Evolutionary conservation across 1,284 basidiomycete species (phyloP).

Genomic region (Pyrrhoderma lamaoense): DNA sequence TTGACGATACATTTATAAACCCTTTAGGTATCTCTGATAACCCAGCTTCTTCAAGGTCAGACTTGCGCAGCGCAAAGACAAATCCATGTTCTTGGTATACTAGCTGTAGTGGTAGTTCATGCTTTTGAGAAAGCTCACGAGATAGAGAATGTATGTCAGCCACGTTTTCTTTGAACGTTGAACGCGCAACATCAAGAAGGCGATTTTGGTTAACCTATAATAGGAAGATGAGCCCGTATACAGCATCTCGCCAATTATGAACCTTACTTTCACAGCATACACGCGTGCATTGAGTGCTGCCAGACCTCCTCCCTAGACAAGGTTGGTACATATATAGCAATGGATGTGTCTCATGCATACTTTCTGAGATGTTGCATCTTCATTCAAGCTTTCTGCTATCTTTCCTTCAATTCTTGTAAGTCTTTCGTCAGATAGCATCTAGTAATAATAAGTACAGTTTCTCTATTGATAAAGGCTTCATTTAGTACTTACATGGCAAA

Average conservation of each 20-base stretch:
- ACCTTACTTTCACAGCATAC: conserved; percentile 70
- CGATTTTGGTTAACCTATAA: conserved; percentile 66
- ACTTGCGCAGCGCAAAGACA: conserved; percentile 61
- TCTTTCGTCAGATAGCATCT: conserved; percentile 71
- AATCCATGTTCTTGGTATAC: conserved; percentile 69
- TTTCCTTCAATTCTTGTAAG: conserved; percentile 54
- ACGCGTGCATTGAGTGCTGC: conserved; percentile 65
- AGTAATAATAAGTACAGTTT: conserved; percentile 4
- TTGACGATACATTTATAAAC: conserved; percentile 61
- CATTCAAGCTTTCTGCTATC: conserved; percentile 63
- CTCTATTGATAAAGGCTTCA: background rate
- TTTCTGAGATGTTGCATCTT: conserved; percentile 54
- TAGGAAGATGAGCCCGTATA: too few relatives aligned
- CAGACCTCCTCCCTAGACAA: conserved; percentile 49
- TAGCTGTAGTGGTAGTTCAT: conserved; percentile 56
- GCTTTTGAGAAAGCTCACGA: conserved; percentile 47
- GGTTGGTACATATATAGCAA: background rate
- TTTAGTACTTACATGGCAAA: conserved; percentile 43
- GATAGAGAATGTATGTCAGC: conserved; percentile 73
- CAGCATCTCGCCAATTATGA: background rate
- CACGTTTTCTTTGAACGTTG: conserved; percentile 87
- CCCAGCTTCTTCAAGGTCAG: conserved; percentile 43
- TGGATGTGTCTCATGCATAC: conserved; percentile 29
- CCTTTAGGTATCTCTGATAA: conserved; percentile 48
- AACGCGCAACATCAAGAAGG: conserved; percentile 85